Base-by-base conservation (phyloP, 177 flowering plant genomes). In the Tripterygium wilfordii region DNA sequence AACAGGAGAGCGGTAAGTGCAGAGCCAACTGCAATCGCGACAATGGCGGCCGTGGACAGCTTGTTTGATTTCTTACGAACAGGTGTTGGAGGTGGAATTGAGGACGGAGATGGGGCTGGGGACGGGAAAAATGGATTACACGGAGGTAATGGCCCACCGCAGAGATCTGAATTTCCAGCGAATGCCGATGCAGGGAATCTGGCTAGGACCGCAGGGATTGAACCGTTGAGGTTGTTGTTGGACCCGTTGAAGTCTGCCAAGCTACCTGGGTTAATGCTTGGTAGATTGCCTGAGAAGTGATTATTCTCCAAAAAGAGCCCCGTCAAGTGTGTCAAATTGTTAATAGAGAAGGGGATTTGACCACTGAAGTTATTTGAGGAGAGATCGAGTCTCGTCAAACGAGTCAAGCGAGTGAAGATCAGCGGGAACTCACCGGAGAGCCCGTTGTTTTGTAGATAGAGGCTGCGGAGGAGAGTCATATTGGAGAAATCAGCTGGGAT, bases 401-500 rank as follows among this genome's bases (percentile, higher is more conserved):
- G 81, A 38, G 65, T 58, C 43, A 82, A 41, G 1, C 17, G 44
- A 5, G 76, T 45, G 15, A 90, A 3, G 28, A 66, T 58, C 40
- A 53, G 20, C 18, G 95, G 95, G 26, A 88, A 74, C 24, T 42
- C 75, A 10, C 97, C 92, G 41, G 95, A 76, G 42, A 94, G 63
- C 15, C n/a, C 51, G 50, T 94, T 94, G 53, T 72, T 36, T 36
- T 89, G 97, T 3, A 89, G 71, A 60, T 76, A 94, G 8, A 90
- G 61, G 42, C 72, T 71, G 10, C 84, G 81, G 8, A 90, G 69
- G 4, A 57, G 24, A 4, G 66, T 68, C 17, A 94, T 62, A 35
- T 78, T 58, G 13, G 85, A 54, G 58, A 94, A 78, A 47, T 94
- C 99, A 1, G 74, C 10, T 0, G 99, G 99, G 40, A 90, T 39